Evolutionary conservation across 257 asterid species (phyloP).

Genomic region (Solanum stenotomum): DNA sequence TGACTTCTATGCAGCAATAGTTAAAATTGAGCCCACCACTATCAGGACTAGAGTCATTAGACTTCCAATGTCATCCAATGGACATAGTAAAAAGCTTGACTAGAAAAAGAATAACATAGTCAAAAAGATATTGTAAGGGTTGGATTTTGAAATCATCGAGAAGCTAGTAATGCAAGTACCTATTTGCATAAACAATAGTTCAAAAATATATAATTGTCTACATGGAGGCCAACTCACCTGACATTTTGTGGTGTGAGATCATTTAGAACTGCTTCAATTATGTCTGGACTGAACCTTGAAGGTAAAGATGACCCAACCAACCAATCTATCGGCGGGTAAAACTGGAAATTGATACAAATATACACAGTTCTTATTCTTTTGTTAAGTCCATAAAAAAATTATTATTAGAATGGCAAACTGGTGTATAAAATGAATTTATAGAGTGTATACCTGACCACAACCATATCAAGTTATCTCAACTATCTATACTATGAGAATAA

Average conservation of each 20-base stretch:
- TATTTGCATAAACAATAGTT: background rate
- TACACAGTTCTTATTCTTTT: background rate
- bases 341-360: slow-evolving; percentile 23
- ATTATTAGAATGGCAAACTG: background rate
- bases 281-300: slow-evolving; percentile 49
- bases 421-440: background rate
- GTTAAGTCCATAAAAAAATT: background rate
- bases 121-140: background rate
- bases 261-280: slow-evolving; percentile 51
- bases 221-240: slow-evolving; percentile 34
- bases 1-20: background rate
- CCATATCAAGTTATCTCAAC: background rate
- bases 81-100: background rate
- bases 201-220: background rate
- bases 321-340: slow-evolving; percentile 88
- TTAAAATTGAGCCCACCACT: background rate
- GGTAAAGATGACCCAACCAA: slow-evolving; percentile 86
- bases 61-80: background rate
- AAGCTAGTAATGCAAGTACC: background rate
- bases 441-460: background rate
- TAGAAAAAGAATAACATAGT: background rate
- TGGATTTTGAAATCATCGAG: background rate
- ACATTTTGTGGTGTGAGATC: slow-evolving; percentile 72
- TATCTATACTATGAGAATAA: background rate
- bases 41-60: background rate